A percentile compares a stretch with the other conserved stretches of the same genome.
Evolutionary conservation across 1,139 yeast genomes (phyloP).

Genomic region (Taiozyma onychis): DNA sequence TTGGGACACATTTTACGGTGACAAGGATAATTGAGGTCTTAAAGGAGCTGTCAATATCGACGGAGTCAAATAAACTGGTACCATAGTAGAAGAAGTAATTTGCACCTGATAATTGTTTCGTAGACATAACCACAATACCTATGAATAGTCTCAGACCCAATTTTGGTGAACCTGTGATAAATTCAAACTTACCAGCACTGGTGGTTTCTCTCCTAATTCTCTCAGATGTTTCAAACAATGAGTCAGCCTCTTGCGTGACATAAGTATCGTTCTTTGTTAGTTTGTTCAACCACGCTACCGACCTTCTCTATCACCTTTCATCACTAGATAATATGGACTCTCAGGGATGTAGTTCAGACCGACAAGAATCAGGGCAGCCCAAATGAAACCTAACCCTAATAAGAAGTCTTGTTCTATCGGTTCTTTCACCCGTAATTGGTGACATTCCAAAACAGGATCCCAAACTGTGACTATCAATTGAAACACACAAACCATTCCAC

Average conservation of each 20-base stretch:
- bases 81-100: constrained; percentile 55
- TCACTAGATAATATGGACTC: constrained; percentile 43
- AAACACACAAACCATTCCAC: constrained; percentile 51
- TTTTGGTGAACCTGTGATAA: constrained; percentile 42
- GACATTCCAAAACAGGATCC: constrained; percentile 51
- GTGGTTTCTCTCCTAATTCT: constrained; percentile 32
- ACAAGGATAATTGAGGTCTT: constrained; percentile 63
- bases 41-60: constrained; percentile 40
- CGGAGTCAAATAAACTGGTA: constrained; percentile 43
- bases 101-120: constrained; percentile 55
- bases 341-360: constrained; percentile 48
- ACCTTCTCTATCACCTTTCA: constrained; percentile 34
- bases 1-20: constrained; percentile 69
- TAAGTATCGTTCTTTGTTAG: constrained; percentile 47
- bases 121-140: constrained; percentile 50
- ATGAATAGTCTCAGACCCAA: constrained; percentile 40
- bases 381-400: constrained; percentile 39
- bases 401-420: constrained; percentile 25
- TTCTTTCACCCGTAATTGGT: constrained; percentile 42
- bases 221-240: constrained; percentile 38
- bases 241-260: constrained; percentile 38
- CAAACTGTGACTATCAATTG: constrained; percentile 50
- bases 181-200: constrained; percentile 37
- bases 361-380: constrained; percentile 39
- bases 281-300: constrained; percentile 45